These are phyloP conservation scores for Fusarium udum DNA, from an alignment of 2,329 filamentous ascomycete species.

Conservation along the genomic window DNA sequence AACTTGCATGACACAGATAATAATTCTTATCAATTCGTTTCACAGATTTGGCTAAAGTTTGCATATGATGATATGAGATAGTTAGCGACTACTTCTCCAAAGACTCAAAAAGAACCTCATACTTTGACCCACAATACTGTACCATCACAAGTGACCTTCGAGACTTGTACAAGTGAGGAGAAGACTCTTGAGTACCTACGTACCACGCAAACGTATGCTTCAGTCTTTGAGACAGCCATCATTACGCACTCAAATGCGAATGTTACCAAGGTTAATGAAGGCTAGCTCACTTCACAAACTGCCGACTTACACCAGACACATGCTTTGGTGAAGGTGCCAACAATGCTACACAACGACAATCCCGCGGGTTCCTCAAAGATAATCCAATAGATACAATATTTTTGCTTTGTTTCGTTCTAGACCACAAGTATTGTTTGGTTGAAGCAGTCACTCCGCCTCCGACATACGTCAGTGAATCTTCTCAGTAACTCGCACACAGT, in stretches of 20 bases:
- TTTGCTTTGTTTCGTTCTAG: too few species aligned
- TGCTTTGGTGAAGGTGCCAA: not conserved
- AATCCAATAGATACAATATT: rapidly evolving
- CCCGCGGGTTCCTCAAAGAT: not conserved
- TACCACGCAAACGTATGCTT: not conserved
- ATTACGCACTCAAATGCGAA: not conserved
- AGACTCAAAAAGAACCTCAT: not conserved
- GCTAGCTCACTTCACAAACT: not conserved
- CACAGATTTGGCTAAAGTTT: not conserved
- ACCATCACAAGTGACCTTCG: not conserved
- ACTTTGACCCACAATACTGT: not conserved
- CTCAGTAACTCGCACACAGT: too few species aligned
- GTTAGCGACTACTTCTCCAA: not conserved
- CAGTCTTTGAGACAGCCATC: not conserved
- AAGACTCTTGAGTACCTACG: not conserved
- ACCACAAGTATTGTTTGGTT: not conserved
- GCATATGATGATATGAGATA: not conserved
- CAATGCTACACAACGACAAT: not conserved
- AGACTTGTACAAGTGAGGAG: not conserved
- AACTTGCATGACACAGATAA: not conserved
- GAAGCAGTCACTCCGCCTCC: not conserved
- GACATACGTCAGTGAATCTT: not conserved
- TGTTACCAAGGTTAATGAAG: not conserved
- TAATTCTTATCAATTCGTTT: not conserved
- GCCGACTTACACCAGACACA: not conserved